Evolutionary conservation across 164 flowering plant species (phyloP), one percentile per base, ranked within the genome.

Genomic region (Annona squamosa): DNA sequence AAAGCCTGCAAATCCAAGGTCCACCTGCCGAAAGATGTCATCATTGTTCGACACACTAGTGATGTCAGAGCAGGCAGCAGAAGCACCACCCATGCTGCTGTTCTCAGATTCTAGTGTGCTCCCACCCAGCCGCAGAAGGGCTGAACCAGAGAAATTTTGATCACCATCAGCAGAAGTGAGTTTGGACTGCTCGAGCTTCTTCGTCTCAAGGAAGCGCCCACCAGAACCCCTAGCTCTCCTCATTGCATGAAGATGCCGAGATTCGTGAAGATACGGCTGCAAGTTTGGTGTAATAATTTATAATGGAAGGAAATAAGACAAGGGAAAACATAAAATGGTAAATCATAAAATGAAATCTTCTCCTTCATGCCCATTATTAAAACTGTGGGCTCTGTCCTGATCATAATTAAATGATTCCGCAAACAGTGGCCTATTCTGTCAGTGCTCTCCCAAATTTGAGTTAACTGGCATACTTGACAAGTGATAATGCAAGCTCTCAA

Each of bases 191-290:
- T 84, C 82, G 46, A 72, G 76, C 79, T 82, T 82, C 76, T 89
- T 89, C 19, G 83, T 81, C 83, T 91, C 86, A 46, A 93, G 88
- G 74, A 93, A 93, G 19, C 98, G 92, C 9, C 97, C 98, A 13
- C 98, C 94, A 9, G 92, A 77, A 45, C 98, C 98, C 77, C 98
- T 85, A 16, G 85, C 89, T 79, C 95, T 79, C 72, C 86, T 91
- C 73, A 89, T 26, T 2, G 98, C 98, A 81, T 93, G 98, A 17
- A 67, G 85, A 82, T 93, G 97, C 59, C 97, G 88, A 64, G 98
- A 91, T 82, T 90, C 98, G 3, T 91, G 92, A 61, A 90, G 93
- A 83, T 90, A 91, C 2, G 94, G 94, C 94, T 91, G 86, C 79
- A 78, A 52, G 37, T 26, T 26, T 26, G 37, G 37, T 26, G 1